Conservation (phyloP, 163 green algal species). For the Coccomyxa subellipsoidea region DNA sequence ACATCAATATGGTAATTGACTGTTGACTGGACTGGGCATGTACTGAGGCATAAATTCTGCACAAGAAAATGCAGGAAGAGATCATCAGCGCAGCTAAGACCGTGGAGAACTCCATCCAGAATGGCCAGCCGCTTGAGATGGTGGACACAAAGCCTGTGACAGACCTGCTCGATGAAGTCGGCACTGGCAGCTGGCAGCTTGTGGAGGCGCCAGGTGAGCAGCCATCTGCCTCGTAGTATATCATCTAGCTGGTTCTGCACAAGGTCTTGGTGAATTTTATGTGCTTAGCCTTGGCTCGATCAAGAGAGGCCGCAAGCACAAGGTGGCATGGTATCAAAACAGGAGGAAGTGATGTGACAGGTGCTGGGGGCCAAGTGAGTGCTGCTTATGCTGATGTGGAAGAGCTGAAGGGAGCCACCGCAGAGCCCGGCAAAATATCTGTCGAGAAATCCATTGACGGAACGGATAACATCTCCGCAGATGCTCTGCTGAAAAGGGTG, state of each 20-base stretch:
- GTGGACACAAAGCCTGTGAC: slow-evolving; percentile 9
- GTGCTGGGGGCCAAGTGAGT: not conserved
- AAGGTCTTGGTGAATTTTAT: too few relatives aligned
- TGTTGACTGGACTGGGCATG: not conserved
- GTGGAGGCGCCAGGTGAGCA: not conserved
- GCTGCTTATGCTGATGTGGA: not conserved
- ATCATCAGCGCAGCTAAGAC: not conserved
- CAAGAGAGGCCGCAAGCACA: too few relatives aligned
- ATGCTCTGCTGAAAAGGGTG: not conserved
- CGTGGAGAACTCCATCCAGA: not conserved
- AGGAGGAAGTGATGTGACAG: not conserved
- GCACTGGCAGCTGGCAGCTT: not conserved
- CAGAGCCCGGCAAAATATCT: not conserved
- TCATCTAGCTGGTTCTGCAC: too few relatives aligned
- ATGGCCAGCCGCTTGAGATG: not conserved
- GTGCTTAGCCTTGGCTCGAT: too few relatives aligned
- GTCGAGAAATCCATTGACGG: not conserved
- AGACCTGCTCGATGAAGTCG: slow-evolving; percentile 12
- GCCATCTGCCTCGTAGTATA: not conserved
- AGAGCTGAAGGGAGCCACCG: not conserved
- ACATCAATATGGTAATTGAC: not conserved
- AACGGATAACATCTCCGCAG: not conserved
- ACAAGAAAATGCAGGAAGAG: not conserved
- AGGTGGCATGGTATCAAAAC: not conserved
- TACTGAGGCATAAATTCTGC: not conserved